Evolutionary conservation across 2,329 filamentous ascomycete genomes (phyloP), one percentile per base, ranked within the genome.

Genomic region (Cryphonectria carpinicola): DNA sequence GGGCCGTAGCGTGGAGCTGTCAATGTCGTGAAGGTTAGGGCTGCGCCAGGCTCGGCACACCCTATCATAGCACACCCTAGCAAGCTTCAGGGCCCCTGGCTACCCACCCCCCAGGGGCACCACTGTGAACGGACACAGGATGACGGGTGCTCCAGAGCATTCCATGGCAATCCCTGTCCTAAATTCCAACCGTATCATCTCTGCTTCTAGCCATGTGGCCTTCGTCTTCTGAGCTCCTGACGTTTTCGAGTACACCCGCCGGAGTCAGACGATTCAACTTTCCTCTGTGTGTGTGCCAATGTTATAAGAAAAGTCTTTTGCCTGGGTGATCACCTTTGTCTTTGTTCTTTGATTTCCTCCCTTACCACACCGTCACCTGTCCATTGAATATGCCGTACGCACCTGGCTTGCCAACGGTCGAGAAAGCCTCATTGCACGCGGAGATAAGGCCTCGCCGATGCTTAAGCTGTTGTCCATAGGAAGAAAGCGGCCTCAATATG

Each of bases 401-500:
- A 69, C 49, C 63, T 66, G 52, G 63, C 63, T 69, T 72, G 69
- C 69, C 71, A 28, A 71, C 71, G 69, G 71, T 72, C 37, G 69
- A 72, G 71, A 68, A 63, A 70, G 49, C 71, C 69, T 67, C 66
- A n/a, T 69, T 65, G 58, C 71, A 71, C 67, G 69, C 63, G 62
- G 41, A 70, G 71, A 72, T 52, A 64, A 61, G 67, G 67, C 62
- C 67, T 70, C 60, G 56, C 72, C 72, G 72, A 76, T 77, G 75
- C 75, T 71, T 72, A 65, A 73, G 71, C 70, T 72, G 74, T 72
- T 66, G 65, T 28, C 66, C 43, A 25, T 71, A 74, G 71, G 71
- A 69, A 71, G 72, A 74, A 66, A 73, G 49, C 65, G 49, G 73
- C 71, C 58, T 70, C 73, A 85, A 76, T 76, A 98, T 98, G 95